A percentile compares a stretch with the other conserved stretches of the same genome.
Conservation (phyloP, 2,329 filamentous ascomycete genomes). For the Ciborinia camelliae region DNA sequence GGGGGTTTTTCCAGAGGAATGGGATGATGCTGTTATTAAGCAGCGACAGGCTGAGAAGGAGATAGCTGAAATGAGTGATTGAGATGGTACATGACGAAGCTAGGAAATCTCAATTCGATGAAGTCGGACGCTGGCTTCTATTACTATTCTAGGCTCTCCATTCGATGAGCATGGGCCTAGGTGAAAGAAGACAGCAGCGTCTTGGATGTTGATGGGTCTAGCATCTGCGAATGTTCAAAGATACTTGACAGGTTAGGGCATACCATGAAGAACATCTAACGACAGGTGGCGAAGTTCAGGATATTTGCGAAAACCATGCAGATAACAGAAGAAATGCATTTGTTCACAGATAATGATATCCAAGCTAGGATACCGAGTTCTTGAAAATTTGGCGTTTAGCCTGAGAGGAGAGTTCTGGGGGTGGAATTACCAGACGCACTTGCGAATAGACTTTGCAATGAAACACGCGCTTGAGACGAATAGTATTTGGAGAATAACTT, state of each 20-base stretch:
- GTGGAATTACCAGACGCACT: neutral
- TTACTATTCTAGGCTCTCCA: too few species aligned
- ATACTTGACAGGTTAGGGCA: too few species aligned
- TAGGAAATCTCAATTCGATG: neutral
- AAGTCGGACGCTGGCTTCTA: too few species aligned
- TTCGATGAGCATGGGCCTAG: neutral
- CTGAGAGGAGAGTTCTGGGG: too few species aligned
- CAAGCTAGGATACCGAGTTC: neutral
- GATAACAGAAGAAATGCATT: neutral
- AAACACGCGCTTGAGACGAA: neutral
- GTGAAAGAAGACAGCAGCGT: neutral
- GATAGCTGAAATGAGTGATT: neutral
- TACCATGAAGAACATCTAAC: neutral
- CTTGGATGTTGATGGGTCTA: too few species aligned
- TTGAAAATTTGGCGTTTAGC: neutral
- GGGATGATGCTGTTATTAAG: constrained; percentile 13
- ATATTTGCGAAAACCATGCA: neutral
- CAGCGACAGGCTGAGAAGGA: neutral
- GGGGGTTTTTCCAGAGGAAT: constrained; percentile 1
- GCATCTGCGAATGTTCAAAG: neutral
- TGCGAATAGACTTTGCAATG: neutral
- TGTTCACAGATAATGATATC: neutral
- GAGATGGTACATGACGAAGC: neutral
- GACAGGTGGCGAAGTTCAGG: neutral
- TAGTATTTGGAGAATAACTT: neutral